These are phyloP conservation scores for Trypanosoma theileri DNA, from an alignment of 208 protist species.

Conservation along the genomic window DNA sequence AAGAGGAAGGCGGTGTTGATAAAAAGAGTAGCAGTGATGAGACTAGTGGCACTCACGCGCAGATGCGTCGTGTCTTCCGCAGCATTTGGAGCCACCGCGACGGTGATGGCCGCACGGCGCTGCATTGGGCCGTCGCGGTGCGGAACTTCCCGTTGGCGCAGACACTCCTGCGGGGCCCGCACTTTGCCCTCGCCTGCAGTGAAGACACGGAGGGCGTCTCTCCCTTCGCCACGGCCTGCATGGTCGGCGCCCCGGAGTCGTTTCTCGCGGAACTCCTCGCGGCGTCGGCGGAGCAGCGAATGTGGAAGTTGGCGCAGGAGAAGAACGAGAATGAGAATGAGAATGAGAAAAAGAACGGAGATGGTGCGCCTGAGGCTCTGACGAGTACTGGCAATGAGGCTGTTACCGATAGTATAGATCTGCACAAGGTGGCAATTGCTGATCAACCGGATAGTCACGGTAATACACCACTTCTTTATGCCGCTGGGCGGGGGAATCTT, in stretches of 20 bases:
- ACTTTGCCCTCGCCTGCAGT: conserved; percentile 63
- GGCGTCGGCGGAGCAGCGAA: conserved; percentile 22
- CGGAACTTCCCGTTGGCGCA: conserved; percentile 70
- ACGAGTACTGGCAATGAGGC: conserved; percentile 3
- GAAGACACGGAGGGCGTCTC: conserved; percentile 70
- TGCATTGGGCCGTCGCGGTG: conserved; percentile 87
- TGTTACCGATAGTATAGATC: not conserved
- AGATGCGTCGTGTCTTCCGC: conserved; percentile 32
- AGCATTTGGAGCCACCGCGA: conserved; percentile 78
- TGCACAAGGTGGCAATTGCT: conserved; percentile 27
- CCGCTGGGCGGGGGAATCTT: conserved; percentile 59
- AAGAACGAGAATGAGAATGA: not conserved
- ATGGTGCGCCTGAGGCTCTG: no score
- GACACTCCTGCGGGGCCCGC: conserved; percentile 54
- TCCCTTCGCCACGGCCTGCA: conserved; percentile 81
- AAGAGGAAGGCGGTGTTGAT: not conserved
- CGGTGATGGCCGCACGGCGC: conserved; percentile 82
- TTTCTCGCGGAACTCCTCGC: conserved; percentile 63
- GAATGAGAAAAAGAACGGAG: not conserved
- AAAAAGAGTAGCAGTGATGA: not conserved
- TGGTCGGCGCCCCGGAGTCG: conserved; percentile 59
- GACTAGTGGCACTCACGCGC: conserved; percentile 1
- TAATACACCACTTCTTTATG: conserved; percentile 73
- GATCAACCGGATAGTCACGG: conserved; percentile 56
- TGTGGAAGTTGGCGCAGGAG: conserved; percentile 16